Base-by-base conservation (phyloP, 108 stramenopile genomes). In the Parietichytrium sp. region DNA sequence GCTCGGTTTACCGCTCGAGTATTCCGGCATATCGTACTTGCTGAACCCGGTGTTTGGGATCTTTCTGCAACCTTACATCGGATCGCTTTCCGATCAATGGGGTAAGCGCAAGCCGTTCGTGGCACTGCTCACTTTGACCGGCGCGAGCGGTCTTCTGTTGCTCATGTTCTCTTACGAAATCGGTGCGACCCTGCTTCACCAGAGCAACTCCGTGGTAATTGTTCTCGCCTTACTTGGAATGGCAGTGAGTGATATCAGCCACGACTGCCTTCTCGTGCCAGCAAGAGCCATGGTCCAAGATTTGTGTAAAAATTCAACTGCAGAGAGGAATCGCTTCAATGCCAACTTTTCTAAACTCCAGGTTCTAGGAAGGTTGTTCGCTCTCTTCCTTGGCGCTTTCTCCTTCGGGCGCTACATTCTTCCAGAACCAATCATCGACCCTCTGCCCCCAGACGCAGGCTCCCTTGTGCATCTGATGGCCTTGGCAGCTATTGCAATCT, bases 211-310 rank as follows among this genome's bases (percentile, higher is more conserved):
- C 55, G 55, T 72, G 13, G 55, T 42, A 10, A 72, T 72, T 42
- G 55, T 72, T 13, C n/a, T n/a, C n/a, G 55, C 55, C 8, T 42
- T 72, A 42, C 10, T 72, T 4, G 55, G 55, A 16, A 42, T 72
- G 13, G 55, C 55, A 8, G 45, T 72, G 13, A 72, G 55, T 25
- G 55, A 72, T 25, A 42, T 72, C 20, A 72, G 55, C 55, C 55
- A 72, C 42, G 55, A 72, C 55, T 72, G 38, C 20, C 55, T 72
- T 4, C 42, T 72, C 1, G 45, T 72, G 38, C 55, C 55, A 1
- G 55, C 55, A 20, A 31, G 55, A n/a, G 55, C 55, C 42, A 72
- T 72, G 55, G 45, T 72, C 42, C 38, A 72, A n/a, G 55, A 72
- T 20, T n/a, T 72, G 15, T 42, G 38, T 42, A 42, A 42, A 42